phyloP scores from a whole-genome alignment of 768 basidiomycete species.

The Rhodotorula diobovata region DNA sequence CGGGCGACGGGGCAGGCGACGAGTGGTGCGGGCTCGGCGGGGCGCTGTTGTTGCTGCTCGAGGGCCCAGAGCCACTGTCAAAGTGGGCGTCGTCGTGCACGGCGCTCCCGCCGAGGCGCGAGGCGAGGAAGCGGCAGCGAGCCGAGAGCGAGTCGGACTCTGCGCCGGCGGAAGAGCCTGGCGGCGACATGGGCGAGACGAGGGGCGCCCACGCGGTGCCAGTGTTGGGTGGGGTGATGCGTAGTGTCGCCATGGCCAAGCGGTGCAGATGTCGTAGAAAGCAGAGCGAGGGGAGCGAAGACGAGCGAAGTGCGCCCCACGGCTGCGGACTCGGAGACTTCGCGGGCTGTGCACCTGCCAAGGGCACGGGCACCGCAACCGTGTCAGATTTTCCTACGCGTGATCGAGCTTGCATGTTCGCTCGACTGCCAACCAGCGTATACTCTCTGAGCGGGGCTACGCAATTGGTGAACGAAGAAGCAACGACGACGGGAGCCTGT shows the following conservation, averaged over 20 bases:
- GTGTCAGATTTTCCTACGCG: no score
- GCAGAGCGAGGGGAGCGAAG: not conserved
- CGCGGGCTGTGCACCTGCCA: no score
- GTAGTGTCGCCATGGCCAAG: slow-evolving; percentile 5
- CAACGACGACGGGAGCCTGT: no score
- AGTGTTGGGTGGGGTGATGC: not conserved
- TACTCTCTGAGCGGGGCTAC: no score
- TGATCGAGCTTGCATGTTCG: no score
- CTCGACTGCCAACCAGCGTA: no score
- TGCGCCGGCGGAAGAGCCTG: not conserved
- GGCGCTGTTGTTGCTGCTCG: no score
- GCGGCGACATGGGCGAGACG: slow-evolving; percentile 2
- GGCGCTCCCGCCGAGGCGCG: slow-evolving; percentile 18
- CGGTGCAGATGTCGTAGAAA: not conserved
- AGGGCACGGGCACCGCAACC: no score
- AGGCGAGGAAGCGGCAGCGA: slow-evolving; percentile 27
- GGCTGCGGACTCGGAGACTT: no score
- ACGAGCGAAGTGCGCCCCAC: no score
- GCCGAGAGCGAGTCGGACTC: slow-evolving; percentile 5
- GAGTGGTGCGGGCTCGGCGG: no score
- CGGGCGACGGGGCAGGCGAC: not conserved
- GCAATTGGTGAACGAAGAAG: no score
- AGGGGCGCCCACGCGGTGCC: slow-evolving; percentile 12
- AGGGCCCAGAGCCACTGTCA: not conserved
- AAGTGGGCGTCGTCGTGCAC: slow-evolving; percentile 5